These are phyloP conservation scores for Cryphonectria naterciae DNA, from an alignment of 2,329 filamentous ascomycete species.

Conservation along the genomic window DNA sequence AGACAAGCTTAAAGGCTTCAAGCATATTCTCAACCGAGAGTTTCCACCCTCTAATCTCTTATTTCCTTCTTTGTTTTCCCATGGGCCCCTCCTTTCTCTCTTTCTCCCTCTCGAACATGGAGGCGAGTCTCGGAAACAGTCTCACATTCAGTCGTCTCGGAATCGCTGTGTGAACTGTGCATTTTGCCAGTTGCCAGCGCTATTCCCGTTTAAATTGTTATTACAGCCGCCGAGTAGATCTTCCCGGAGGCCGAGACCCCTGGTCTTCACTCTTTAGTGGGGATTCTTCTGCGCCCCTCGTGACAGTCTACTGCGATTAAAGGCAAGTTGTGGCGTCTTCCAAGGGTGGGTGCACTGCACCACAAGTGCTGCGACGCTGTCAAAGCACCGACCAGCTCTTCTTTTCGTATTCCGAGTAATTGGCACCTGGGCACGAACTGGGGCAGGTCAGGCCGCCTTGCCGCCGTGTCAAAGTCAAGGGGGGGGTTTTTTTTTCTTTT, in stretches of 20 bases:
- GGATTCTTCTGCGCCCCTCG: background rate
- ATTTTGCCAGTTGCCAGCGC: background rate
- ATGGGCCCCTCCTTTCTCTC: background rate
- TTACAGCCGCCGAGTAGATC: background rate
- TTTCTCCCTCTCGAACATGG: background rate
- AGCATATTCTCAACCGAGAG: background rate
- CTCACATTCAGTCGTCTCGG: background rate
- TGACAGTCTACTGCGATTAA: background rate
- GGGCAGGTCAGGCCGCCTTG: background rate
- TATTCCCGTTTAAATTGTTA: background rate
- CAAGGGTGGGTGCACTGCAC: background rate
- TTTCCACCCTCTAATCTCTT: background rate
- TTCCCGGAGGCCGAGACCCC: background rate
- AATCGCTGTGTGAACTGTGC: background rate
- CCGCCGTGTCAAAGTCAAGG: background rate
- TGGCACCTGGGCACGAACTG: background rate
- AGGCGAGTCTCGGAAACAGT: slow-evolving; percentile 15
- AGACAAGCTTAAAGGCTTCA: slow-evolving; percentile 6
- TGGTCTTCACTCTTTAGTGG: background rate
- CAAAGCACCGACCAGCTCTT: slow-evolving; percentile 1
- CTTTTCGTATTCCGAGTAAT: background rate
- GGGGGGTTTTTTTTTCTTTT: background rate
- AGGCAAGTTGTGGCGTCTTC: background rate
- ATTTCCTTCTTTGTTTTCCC: background rate
- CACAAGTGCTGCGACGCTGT: background rate